A percentile compares a stretch with the other conserved stretches of the same genome.
These are phyloP conservation scores for Verticillium nonalfalfae DNA, from an alignment of 2,329 filamentous ascomycete genomes.

Conservation along the genomic window DNA sequence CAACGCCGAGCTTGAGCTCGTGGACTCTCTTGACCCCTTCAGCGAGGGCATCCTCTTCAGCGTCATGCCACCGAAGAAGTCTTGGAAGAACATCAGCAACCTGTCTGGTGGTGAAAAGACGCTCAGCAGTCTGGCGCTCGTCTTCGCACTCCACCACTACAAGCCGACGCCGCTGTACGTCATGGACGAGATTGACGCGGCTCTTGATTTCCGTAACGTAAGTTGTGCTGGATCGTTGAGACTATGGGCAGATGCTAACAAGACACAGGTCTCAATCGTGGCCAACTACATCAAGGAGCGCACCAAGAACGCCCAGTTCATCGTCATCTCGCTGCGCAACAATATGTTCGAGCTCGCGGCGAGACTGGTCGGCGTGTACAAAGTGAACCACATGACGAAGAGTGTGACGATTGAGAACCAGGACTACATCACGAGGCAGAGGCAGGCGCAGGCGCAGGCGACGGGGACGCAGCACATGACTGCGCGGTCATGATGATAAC, in stretches of 20 bases:
- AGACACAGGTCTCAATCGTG: constrained; percentile 81
- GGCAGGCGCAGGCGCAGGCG: constrained; percentile 20
- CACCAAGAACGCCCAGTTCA: constrained; percentile 98
- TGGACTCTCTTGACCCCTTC: constrained; percentile 94
- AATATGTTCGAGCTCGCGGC: constrained; percentile 99
- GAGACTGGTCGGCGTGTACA: constrained; percentile 93
- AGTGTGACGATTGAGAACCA: constrained; percentile 83
- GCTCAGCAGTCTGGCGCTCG: constrained; percentile 81
- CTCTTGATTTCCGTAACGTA: constrained; percentile 95
- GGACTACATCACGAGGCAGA: constrained; percentile 57
- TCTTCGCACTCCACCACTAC: constrained; percentile 98
- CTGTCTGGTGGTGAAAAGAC: constrained; percentile 97
- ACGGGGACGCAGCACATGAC: constrained; percentile 6
- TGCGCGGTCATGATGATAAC: background rate
- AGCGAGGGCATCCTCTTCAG: constrained; percentile 94
- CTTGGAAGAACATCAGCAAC: constrained; percentile 99
- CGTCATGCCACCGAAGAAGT: constrained; percentile 99
- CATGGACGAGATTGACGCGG: constrained; percentile 99
- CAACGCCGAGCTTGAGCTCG: constrained; percentile 93
- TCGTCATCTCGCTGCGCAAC: constrained; percentile 94
- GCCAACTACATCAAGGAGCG: constrained; percentile 98
- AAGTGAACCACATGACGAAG: constrained; percentile 98
- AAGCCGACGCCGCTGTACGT: constrained; percentile 97
- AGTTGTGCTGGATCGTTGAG: constrained; percentile 31
- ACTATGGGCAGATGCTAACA: constrained; percentile 3